Evolutionary conservation across 352 stramenopile species (phyloP), one percentile per base, ranked within the genome.

Genomic region (Phytophthora hibernalis): DNA sequence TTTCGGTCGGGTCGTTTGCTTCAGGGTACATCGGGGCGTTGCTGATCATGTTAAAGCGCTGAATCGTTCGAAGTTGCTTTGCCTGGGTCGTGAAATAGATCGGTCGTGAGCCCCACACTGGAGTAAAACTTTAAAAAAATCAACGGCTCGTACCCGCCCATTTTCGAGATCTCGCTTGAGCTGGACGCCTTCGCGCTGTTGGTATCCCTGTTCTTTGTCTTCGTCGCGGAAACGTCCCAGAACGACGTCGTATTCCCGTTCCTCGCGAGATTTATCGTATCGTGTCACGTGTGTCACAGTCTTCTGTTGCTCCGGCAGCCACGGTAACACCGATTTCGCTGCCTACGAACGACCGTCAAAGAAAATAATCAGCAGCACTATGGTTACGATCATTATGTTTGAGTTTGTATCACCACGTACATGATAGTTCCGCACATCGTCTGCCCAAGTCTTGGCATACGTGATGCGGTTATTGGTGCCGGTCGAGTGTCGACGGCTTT

Each of bases 1-100:
- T 72, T 54, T 87, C 75, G 26, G 71, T 79, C 22, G 73, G 74
- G 59, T 88, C 79, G 12, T 70, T 80, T 5, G 82, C 75, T 18
- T 68, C 76, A 15, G 65, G 54, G 49, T 82, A 88, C 70, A 85
- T 76, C 1, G 76, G 76, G 20, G 70, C 72, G 57, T 93, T 85
- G 60, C 77, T 89, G 67, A 91, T 87, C 59, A 91, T 49, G 59
- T 91, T 67, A 69, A 90, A 89, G 33, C 78, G 84, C 61, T 90
- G 81, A 2, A 87, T 65, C 24, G 71, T 81, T 24, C 80, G 75
- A 9, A 90, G 72, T 33, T 93, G 82, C 26, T 84, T 87, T 9
- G 74, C 79, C 84, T 92, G 52, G 4, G 11, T 15, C 21, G 22
- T 9, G 6, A 16, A 21, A 42, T 28, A 40, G 12, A 18, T 26